A percentile compares a stretch with the other conserved stretches of the same genome.
Conservation (phyloP, 2,329 filamentous ascomycete genomes). For the Knufia petricola region DNA sequence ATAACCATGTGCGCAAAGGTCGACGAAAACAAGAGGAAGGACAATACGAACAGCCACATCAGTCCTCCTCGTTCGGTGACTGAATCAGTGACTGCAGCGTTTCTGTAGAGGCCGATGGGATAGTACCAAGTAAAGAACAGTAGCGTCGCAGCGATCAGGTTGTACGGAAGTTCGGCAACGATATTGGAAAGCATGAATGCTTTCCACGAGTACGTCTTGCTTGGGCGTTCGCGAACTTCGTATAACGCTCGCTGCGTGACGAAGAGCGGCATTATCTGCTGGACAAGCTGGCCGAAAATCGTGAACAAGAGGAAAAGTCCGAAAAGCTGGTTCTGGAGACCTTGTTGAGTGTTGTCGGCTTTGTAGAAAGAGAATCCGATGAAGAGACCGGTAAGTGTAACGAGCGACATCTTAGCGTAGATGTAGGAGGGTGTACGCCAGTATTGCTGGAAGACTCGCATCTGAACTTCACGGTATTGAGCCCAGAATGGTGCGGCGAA, state of each 20-base stretch:
- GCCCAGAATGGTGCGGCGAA: constrained; percentile 66
- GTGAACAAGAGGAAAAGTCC: constrained; percentile 77
- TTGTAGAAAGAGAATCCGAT: constrained; percentile 78
- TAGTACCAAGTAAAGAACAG: constrained; percentile 62
- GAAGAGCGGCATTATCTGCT: constrained; percentile 50
- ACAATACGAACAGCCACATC: constrained; percentile 54
- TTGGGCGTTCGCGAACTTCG: constrained; percentile 51
- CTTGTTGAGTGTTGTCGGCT: constrained; percentile 64
- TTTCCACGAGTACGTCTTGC: constrained; percentile 66
- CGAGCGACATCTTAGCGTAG: constrained; percentile 68
- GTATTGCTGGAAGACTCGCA: constrained; percentile 80
- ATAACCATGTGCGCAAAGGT: constrained; percentile 68
- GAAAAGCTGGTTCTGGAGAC: constrained; percentile 85
- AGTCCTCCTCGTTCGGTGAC: constrained; percentile 50
- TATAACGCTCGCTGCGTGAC: constrained; percentile 50
- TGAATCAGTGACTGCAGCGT: constrained; percentile 31
- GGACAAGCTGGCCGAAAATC: constrained; percentile 56
- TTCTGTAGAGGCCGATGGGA: constrained; percentile 42
- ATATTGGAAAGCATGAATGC: constrained; percentile 64
- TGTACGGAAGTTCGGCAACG: constrained; percentile 60
- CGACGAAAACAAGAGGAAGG: constrained; percentile 61
- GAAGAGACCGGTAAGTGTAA: constrained; percentile 56
- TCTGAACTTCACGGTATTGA: constrained; percentile 59
- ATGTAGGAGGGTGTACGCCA: constrained; percentile 86
- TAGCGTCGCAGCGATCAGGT: constrained; percentile 52